These are phyloP conservation scores for Tuber melanosporum DNA, from an alignment of 495 filamentous ascomycete species.

Conservation along the genomic window DNA sequence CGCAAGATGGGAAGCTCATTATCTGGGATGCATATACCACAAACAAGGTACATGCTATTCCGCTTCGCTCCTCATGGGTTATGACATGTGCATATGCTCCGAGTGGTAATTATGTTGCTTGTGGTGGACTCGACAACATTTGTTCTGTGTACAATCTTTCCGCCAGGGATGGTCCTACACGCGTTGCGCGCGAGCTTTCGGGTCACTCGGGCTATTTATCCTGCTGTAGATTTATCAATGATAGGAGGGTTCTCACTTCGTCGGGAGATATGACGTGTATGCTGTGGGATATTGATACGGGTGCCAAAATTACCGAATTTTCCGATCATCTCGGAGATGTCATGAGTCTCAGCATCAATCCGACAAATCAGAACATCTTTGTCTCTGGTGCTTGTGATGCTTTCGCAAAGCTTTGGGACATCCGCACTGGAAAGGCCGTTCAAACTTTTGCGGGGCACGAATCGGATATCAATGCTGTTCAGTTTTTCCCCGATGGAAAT, in stretches of 20 bases:
- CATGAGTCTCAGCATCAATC: slow-evolving; percentile 99
- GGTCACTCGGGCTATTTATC: slow-evolving; percentile 96
- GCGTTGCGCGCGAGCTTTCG: slow-evolving; percentile 91
- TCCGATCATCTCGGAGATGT: slow-evolving; percentile 97
- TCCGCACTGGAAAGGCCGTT: slow-evolving; percentile 93
- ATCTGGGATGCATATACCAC: slow-evolving; percentile 99
- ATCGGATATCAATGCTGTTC: slow-evolving; percentile 98
- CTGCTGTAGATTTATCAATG: slow-evolving; percentile 98
- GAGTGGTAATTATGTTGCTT: slow-evolving; percentile 95
- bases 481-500: slow-evolving; percentile 98
- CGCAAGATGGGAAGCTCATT: slow-evolving; percentile 98
- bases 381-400: slow-evolving; percentile 97
- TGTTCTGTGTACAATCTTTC: slow-evolving; percentile 99
- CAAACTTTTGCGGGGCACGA: slow-evolving; percentile 98
- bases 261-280: slow-evolving; percentile 99
- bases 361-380: slow-evolving; percentile 96
- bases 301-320: slow-evolving; percentile 94
- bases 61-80: slow-evolving; percentile 97
- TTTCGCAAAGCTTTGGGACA: slow-evolving; percentile 98
- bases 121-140: slow-evolving; percentile 97
- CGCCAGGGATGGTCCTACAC: slow-evolving; percentile 88
- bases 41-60: slow-evolving; percentile 98
- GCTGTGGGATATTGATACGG: slow-evolving; percentile 98
- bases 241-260: slow-evolving; percentile 93
- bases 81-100: slow-evolving; percentile 99